Base-by-base conservation (phyloP, 768 basidiomycete species). In the Russula foetens region DNA sequence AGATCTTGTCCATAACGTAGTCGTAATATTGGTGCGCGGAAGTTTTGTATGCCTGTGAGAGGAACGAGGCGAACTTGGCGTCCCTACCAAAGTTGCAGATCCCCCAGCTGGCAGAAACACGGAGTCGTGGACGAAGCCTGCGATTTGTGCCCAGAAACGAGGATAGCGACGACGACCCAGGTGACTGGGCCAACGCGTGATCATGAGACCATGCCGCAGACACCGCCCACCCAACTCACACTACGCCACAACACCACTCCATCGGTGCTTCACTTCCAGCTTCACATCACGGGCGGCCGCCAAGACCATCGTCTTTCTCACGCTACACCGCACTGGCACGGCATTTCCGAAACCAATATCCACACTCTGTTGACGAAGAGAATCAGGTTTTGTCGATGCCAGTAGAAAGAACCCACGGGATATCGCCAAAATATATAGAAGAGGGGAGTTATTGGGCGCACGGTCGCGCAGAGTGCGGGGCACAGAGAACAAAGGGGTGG, bases 91-190 rank as follows among this genome's bases (percentile, higher is more conserved):
- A 47, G 28, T 14, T 58, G 17, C 39, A 46, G 31, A 58, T 35
- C 17, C 39, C 47, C 65, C 63, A 61, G 9, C 38, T 0, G 8
- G 38, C 56, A 28, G 58, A 2, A 6, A 12, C 0, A 19, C 65
- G 65, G n/a, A n/a, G n/a, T n/a, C n/a, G n/a, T n/a, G n/a, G 21
- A 66, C 35, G 39, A 66, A 64, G 8, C 48, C 65, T 66, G 56
- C 17, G 14, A 29, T 12, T 4, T 17, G 3, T 8, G 6, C 1
- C 53, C 21, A 64, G 44, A 24, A n/a, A 28, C 9, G 24, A 3
- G 31, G 39, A 19, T 14, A 1, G 39, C 14, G 12, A 19, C n/a
- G n/a, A n/a, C n/a, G n/a, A n/a, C n/a, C n/a, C n/a, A n/a, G n/a
- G n/a, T n/a, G n/a, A n/a, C n/a, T n/a, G n/a, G n/a, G n/a, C n/a